Evolutionary conservation across 257 asterid genomes (phyloP), one percentile per base, ranked within the genome.

Genomic region (Cynanchum wilfordii): DNA sequence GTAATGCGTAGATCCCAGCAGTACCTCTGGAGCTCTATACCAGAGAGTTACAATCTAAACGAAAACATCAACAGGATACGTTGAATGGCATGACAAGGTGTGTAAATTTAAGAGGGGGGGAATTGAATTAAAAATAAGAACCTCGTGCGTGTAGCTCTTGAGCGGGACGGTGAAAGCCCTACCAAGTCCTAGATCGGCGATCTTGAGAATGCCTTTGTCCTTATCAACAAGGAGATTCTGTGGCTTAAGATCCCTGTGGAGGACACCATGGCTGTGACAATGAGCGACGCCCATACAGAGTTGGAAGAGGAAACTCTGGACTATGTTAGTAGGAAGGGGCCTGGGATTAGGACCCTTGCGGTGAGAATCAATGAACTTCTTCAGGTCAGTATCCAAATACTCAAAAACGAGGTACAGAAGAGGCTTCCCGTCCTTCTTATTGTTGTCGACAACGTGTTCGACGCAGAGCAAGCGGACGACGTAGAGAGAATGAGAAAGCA

Each of bases 1-100:
- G 86, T 94, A 91, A 79, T 89, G 95, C n/a, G 96, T 83, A 44
- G 97, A 82, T 73, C 97, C 97, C 50, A 94, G 83, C 73, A 94
- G 86, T 40, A 94, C 97, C 84, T 94, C 97, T 0, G 98, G 98
- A 38, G 98, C 97, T 84, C 98, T 87, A 70, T 94, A 94, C 97
- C 97, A 94, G 20, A 94, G 85, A 71, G 98, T 93, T 44, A 93
- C 98, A 65, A 93, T 89, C 97, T 89, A 70, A 47, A 24, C 64
- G 47, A 11, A 58, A 70, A 36, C 24, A 25, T 54, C 57, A 24
- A 42, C 16, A 73, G 52, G 16, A 64, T 64, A 4, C 36, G 69
- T 8, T 22, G 7, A 36, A 36, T 19, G 36, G 9, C 10, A 7
- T 17, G 50, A 13, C 10, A 64, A 64, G 40, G 7, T 36, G 10